Percentiles rank a stretch among this genome's conserved stretches.
These are phyloP conservation scores for Amanita polypyramis DNA, from an alignment of 768 basidiomycete genomes.

Conservation along the genomic window DNA sequence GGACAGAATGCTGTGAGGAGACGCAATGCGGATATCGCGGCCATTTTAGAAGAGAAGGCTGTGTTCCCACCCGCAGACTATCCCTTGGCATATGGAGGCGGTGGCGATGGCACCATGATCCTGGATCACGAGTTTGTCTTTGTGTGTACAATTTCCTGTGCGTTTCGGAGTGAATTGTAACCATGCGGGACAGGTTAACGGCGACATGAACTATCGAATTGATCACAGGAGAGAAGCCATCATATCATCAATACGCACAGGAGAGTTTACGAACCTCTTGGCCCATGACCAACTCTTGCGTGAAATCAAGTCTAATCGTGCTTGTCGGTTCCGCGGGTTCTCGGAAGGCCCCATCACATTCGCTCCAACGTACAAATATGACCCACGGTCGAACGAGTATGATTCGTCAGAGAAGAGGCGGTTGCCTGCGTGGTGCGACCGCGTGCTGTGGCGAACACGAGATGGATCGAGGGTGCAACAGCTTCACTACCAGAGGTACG, in stretches of 20 bases:
- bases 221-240: slow-evolving; percentile 85
- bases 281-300: slow-evolving; percentile 83
- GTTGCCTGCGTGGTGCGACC: slow-evolving; percentile 94
- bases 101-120: slow-evolving; percentile 88
- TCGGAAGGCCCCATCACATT: slow-evolving; percentile 77
- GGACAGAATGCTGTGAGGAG: slow-evolving; percentile 77
- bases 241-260: slow-evolving; percentile 54
- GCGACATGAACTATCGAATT: slow-evolving; percentile 97
- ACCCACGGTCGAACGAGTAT: slow-evolving; percentile 64
- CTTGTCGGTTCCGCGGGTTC: slow-evolving; percentile 78
- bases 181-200: slow-evolving; percentile 49
- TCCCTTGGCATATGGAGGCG: slow-evolving; percentile 66
- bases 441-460: slow-evolving; percentile 69
- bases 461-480: slow-evolving; percentile 48
- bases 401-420: slow-evolving; percentile 86
- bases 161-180: background rate
- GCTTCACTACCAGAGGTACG: slow-evolving; percentile 72
- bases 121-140: slow-evolving; percentile 94
- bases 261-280: slow-evolving; percentile 53
- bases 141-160: slow-evolving; percentile 31
- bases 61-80: slow-evolving; percentile 53
- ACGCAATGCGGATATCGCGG: slow-evolving; percentile 81
- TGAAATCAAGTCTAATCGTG: slow-evolving; percentile 82
- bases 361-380: slow-evolving; percentile 92
- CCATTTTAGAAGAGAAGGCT: slow-evolving; percentile 73